These are phyloP conservation scores for Fusarium abutilonis DNA, from an alignment of 2,329 filamentous ascomycete species.

Conservation along the genomic window DNA sequence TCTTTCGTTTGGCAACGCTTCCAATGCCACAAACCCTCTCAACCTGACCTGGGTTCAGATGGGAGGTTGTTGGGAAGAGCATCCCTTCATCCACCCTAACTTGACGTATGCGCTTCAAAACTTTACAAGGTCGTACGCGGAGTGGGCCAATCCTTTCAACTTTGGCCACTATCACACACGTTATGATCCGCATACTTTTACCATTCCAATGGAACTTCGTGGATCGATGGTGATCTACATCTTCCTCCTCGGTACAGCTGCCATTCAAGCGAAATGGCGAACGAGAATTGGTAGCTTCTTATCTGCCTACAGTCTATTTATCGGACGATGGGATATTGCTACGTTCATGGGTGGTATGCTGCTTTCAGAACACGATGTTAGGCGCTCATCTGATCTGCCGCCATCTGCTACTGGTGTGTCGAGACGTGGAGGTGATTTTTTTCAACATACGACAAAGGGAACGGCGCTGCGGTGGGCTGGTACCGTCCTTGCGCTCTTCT, in stretches of 20 bases:
- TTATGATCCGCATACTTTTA: slow-evolving; percentile 55
- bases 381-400: slow-evolving; percentile 33
- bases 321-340: slow-evolving; percentile 55
- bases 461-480: slow-evolving; percentile 43
- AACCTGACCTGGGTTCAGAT: slow-evolving; percentile 50
- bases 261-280: slow-evolving; percentile 50
- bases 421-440: slow-evolving; percentile 6
- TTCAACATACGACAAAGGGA: slow-evolving; percentile 21
- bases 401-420: slow-evolving; percentile 27
- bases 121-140: slow-evolving; percentile 51
- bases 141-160: slow-evolving; percentile 56
- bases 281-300: slow-evolving; percentile 45
- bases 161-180: slow-evolving; percentile 53
- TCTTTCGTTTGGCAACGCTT: slow-evolving; percentile 11
- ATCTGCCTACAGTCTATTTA: slow-evolving; percentile 48
- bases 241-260: slow-evolving; percentile 53
- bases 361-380: slow-evolving; percentile 52
- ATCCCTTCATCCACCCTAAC: slow-evolving; percentile 53
- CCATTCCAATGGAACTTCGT: slow-evolving; percentile 55
- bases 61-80: slow-evolving; percentile 56
- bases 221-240: slow-evolving; percentile 55
- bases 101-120: slow-evolving; percentile 52
- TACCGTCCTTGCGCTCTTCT: slow-evolving; percentile 49
- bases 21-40: slow-evolving; percentile 47
- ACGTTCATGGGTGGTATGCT: slow-evolving; percentile 52